Evolutionary conservation across 148 eudicot genomes (phyloP).

Genomic region (Agrostemma githago): DNA sequence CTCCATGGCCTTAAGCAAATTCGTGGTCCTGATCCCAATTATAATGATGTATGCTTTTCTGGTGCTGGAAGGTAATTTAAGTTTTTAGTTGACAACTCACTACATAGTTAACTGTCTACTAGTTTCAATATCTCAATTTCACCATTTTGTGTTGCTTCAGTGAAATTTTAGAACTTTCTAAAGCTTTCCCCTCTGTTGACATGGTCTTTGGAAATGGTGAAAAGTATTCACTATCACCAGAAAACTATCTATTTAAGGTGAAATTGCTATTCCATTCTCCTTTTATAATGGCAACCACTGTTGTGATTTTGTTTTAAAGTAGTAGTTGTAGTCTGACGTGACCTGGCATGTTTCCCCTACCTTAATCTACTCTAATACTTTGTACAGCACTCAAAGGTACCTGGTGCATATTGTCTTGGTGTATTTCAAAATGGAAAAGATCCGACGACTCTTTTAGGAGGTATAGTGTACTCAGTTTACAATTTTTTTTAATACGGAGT

Average conservation of each 20-base stretch:
- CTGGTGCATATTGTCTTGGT: constrained; percentile 90
- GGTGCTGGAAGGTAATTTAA: constrained; percentile 78
- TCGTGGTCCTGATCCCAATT: constrained; percentile 87
- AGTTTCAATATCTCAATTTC: constrained; percentile 9
- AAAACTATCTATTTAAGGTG: constrained; percentile 92
- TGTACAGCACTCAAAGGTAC: constrained; percentile 74
- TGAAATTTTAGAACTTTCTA: constrained; percentile 56
- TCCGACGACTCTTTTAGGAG: constrained; percentile 92
- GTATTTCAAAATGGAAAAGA: constrained; percentile 86
- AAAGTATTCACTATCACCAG: constrained; percentile 71
- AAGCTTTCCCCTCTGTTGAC: constrained; percentile 72
- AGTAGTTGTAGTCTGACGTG: background rate
- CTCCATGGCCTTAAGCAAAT: constrained; percentile 54
- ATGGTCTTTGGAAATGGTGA: constrained; percentile 75
- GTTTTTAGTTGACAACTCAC: background rate
- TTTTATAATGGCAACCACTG: background rate
- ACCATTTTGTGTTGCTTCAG: constrained; percentile 38
- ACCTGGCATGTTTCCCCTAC: background rate
- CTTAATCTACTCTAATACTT: constrained; percentile 9
- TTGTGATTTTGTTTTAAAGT: background rate
- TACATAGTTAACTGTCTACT: background rate
- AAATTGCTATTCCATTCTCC: background rate
- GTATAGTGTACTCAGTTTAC: constrained; percentile 35
- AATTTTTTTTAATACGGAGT: background rate
- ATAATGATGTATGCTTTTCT: constrained; percentile 86